Evolutionary conservation across 1,284 basidiomycete genomes (phyloP), one percentile per base, ranked within the genome.

Genomic region (Sporisorium sorghi): DNA sequence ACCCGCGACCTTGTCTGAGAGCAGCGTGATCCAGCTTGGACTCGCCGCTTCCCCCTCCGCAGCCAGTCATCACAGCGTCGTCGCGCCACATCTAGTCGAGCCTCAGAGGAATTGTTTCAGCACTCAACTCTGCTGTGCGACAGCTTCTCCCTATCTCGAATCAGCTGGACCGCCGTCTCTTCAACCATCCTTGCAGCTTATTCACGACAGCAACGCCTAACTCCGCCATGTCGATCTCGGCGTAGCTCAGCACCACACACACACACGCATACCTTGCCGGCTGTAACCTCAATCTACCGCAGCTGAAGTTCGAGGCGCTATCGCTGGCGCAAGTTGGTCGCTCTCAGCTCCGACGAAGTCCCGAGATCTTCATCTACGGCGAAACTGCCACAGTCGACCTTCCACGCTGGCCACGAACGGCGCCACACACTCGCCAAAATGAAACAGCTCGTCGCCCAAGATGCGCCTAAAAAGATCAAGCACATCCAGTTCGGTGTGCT

Each of bases 401-500:
- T 26, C 28, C 42, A 35, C 57, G 57, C 58, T 64, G 35, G 54
- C 52, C 60, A 59, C 55, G 57, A 19, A 10, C 23, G 60, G 56
- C 60, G 23, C 1, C 28, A 32, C 28, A 49, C 48, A 37, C 7
- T 24, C 28, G 52, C 53, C 76, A 76, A n/a, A 33, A 83, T 83
- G 81, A 83, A 83, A 70, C 78, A 83, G 51, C 73, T 82, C 42
- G 81, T 83, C 50, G 76, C 67, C 35, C 81, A 83, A 60, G 80
- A 83, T 82, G 82, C 81, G 51, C 81, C 81, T 30, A 83, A 83
- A 56, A 79, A 79, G 61, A 84, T 84, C 77, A 84, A 84, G 70
- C 80, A 81, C 79, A 84, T 84, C 63, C 83, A 84, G 62, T 84
- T 84, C 64, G 83, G 83, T 58, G 83, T 84, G 49, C 77, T 84